Evolutionary conservation across 2,329 filamentous ascomycete genomes (phyloP), one percentile per base, ranked within the genome.

Genomic region (Scytalidium sp.): DNA sequence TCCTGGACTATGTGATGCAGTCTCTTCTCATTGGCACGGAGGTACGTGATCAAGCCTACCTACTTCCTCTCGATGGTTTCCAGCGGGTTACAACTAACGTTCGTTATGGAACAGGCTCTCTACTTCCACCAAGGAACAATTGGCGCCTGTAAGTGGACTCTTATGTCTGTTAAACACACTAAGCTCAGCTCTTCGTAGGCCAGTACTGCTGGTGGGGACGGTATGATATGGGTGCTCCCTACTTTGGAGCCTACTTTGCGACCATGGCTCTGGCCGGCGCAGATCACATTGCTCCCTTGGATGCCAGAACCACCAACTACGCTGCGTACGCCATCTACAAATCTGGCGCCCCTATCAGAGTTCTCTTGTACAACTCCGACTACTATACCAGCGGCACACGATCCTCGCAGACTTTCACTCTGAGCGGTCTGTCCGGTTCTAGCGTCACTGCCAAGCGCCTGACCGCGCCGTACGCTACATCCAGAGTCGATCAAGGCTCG

Each of bases 401-500:
- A 41, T 43, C 45, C 1, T 56, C 21, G 19, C 39, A 55, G 39
- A 56, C 36, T 1, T 64, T 65, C 45, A 46, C 47, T 7, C 41
- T 64, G 39, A 49, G 9, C 9, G 58, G 60, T 3, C 41, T 64
- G 15, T 23, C 19, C 2, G 48, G 19, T 3, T 22, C 29, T 2
- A 47, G 20, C n/a, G 48, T 59, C 10, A 60, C 48, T 41, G 54
- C 53, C 7, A 63, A 61, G 52, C 55, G 62, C 13, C 53, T 64
- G 41, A 63, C 74, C 2, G 73, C 73, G 4, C 59, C 67, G 2
- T 72, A 65, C 51, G 72, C 75, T 0, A 64, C 65, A 23, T 67
- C 71, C 3, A 66, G 75, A 45, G 68, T 70, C 36, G 76, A 79
- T 52, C 60, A 69, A 45, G 74, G 74, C 1, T 58, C 64, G 6